These are phyloP conservation scores for Lagerstroemia speciosa DNA, from an alignment of 345 rosid genomes.

Conservation along the genomic window DNA sequence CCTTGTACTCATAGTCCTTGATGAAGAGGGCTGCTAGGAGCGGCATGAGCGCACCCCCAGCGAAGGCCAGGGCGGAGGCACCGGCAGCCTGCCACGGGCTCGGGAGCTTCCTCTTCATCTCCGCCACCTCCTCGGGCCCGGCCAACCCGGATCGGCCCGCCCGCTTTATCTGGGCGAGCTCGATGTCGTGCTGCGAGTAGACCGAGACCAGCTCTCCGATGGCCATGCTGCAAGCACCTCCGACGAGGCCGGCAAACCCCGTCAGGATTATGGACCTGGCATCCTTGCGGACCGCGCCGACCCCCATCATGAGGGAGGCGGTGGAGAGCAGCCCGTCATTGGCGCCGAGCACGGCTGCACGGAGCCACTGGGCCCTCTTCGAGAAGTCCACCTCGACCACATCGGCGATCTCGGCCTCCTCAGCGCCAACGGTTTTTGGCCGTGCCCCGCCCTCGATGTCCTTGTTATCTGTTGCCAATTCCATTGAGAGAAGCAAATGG, in stretches of 20 bases:
- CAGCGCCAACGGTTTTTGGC: neutral
- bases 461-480: neutral
- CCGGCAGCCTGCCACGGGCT: conserved; percentile 30
- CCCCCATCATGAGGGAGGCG: conserved; percentile 76
- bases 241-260: conserved; percentile 67
- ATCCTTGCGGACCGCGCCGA: conserved; percentile 59
- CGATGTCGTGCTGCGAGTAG: conserved; percentile 57
- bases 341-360: conserved; percentile 76
- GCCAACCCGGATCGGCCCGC: conserved; percentile 9
- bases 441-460: conserved; percentile 1
- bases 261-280: conserved; percentile 51
- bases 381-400: conserved; percentile 28
- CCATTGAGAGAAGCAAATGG: neutral
- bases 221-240: conserved; percentile 81
- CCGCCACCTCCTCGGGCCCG: neutral
- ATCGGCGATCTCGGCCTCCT: neutral
- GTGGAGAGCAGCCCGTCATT: conserved; percentile 76
- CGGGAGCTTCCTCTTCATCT: conserved; percentile 21
- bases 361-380: conserved; percentile 69
- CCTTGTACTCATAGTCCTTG: conserved; percentile 15
- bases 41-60: conserved; percentile 28
- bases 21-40: conserved; percentile 27
- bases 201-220: conserved; percentile 83
- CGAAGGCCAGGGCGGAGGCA: conserved; percentile 33
- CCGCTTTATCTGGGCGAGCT: conserved; percentile 49